Percentiles rank a stretch among this genome's conserved stretches.
These are phyloP conservation scores for Colletotrichum sansevieriae DNA, from an alignment of 2,329 filamentous ascomycete genomes.

Conservation along the genomic window DNA sequence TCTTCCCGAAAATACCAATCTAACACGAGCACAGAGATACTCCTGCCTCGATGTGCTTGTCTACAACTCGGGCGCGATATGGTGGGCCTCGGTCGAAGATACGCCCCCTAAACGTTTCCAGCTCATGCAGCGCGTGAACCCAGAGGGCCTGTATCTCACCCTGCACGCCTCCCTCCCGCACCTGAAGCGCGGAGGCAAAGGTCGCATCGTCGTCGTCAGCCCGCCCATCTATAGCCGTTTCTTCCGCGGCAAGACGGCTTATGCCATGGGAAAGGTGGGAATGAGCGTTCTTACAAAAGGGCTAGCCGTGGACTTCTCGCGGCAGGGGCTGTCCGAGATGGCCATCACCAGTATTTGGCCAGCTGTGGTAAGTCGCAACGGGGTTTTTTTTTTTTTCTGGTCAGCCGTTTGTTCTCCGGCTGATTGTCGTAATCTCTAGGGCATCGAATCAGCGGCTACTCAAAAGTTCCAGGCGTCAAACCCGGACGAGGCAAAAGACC, in stretches of 20 bases:
- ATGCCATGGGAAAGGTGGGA: constrained; percentile 82
- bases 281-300: constrained; percentile 89
- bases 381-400: too few relatives aligned
- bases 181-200: constrained; percentile 66
- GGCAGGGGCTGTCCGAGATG: constrained; percentile 76
- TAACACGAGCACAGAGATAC: constrained; percentile 57
- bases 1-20: neutral
- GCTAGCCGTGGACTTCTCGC: constrained; percentile 82
- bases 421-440: constrained; percentile 45
- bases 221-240: constrained; percentile 90
- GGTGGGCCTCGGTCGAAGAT: constrained; percentile 81
- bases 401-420: too few relatives aligned
- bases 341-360: constrained; percentile 88
- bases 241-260: constrained; percentile 87
- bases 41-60: constrained; percentile 78
- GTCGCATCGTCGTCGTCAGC: constrained; percentile 81
- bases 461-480: constrained; percentile 61
- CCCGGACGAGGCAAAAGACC: constrained; percentile 64
- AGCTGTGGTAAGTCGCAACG: constrained; percentile 67
- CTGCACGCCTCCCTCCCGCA: constrained; percentile 78
- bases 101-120: constrained; percentile 81
- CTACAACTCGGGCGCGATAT: constrained; percentile 89
- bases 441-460: constrained; percentile 83
- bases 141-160: constrained; percentile 80
- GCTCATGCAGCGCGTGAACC: constrained; percentile 81